Evolutionary conservation across 2,329 filamentous ascomycete genomes (phyloP).

Genomic region (Penicillium sp.): DNA sequence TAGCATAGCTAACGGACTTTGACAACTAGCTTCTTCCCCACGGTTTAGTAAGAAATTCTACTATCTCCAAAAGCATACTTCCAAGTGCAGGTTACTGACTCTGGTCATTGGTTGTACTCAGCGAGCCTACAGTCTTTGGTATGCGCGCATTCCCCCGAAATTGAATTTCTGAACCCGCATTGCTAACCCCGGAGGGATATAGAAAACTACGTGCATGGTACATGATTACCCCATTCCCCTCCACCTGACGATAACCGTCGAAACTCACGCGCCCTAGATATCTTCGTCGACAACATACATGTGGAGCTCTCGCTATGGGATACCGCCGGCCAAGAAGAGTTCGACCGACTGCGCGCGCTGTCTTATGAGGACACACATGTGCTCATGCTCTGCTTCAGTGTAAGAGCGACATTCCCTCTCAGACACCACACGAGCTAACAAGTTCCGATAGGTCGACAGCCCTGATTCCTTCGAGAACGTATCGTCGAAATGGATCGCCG

Average conservation of each 20-base stretch:
- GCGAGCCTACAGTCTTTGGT: slow-evolving; percentile 87
- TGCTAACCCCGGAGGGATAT: slow-evolving; percentile 11
- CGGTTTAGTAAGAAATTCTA: slow-evolving; percentile 62
- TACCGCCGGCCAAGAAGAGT: slow-evolving; percentile 97
- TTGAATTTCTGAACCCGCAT: neutral
- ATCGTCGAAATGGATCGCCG: slow-evolving; percentile 94
- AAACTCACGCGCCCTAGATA: slow-evolving; percentile 52
- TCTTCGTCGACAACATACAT: slow-evolving; percentile 94
- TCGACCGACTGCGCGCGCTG: slow-evolving; percentile 86
- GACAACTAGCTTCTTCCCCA: slow-evolving; percentile 72
- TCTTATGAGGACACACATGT: slow-evolving; percentile 97
- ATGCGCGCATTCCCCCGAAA: slow-evolving; percentile 20
- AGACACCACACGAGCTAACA: neutral
- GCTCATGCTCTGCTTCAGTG: slow-evolving; percentile 97
- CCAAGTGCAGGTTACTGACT: slow-evolving; percentile 17
- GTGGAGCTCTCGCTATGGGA: slow-evolving; percentile 98
- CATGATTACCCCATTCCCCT: slow-evolving; percentile 18
- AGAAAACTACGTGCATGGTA: slow-evolving; percentile 97
- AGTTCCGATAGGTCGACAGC: slow-evolving; percentile 61
- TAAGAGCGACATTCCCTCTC: slow-evolving; percentile 24
- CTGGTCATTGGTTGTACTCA: slow-evolving; percentile 23
- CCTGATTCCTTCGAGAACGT: slow-evolving; percentile 96
- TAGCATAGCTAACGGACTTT: slow-evolving; percentile 15
- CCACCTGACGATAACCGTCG: neutral
- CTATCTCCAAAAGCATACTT: neutral